Percentiles rank a stretch among this genome's conserved stretches.
Evolutionary conservation across 257 asterid species (phyloP).

Genomic region (Fraxinus anomala): DNA sequence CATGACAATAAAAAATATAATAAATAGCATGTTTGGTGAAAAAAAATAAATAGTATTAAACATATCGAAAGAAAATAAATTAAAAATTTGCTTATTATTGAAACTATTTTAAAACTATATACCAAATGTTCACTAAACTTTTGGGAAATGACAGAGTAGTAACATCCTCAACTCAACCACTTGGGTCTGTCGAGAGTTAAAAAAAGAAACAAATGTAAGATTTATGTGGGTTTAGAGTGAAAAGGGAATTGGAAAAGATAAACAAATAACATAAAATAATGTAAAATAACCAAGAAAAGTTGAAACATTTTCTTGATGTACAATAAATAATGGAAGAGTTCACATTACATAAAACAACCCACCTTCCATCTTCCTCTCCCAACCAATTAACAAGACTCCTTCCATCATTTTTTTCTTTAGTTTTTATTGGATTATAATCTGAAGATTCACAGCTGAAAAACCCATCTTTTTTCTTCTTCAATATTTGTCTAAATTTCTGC

Average conservation of each 20-base stretch:
- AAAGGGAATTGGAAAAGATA: slow-evolving; percentile 19
- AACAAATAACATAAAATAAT: slow-evolving; percentile 17
- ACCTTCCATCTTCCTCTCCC: slow-evolving; percentile 60
- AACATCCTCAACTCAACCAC: slow-evolving; percentile 13
- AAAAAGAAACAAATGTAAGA: background rate
- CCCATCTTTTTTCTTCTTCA: slow-evolving; percentile 47
- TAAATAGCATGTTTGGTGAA: no score
- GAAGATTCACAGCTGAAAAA: slow-evolving; percentile 21
- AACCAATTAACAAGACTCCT: slow-evolving; percentile 57
- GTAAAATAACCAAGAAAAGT: slow-evolving; percentile 34
- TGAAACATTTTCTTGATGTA: slow-evolving; percentile 60
- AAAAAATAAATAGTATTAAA: no score
- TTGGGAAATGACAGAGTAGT: slow-evolving; percentile 39
- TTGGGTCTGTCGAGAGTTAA: background rate
- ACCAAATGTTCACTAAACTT: background rate
- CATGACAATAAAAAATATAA: no score
- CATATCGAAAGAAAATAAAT: no score
- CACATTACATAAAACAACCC: slow-evolving; percentile 55
- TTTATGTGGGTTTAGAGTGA: background rate
- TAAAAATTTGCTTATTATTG: slow-evolving; percentile 19
- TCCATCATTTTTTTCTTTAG: slow-evolving; percentile 45
- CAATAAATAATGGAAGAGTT: slow-evolving; percentile 45
- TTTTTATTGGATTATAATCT: slow-evolving; percentile 52
- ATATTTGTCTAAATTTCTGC: slow-evolving; percentile 38
- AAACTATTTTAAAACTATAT: slow-evolving; percentile 25